Percentiles rank a stretch among this genome's conserved stretches.
Evolutionary conservation across 208 protist species (phyloP).

Genomic region (Leishmania tropica): DNA sequence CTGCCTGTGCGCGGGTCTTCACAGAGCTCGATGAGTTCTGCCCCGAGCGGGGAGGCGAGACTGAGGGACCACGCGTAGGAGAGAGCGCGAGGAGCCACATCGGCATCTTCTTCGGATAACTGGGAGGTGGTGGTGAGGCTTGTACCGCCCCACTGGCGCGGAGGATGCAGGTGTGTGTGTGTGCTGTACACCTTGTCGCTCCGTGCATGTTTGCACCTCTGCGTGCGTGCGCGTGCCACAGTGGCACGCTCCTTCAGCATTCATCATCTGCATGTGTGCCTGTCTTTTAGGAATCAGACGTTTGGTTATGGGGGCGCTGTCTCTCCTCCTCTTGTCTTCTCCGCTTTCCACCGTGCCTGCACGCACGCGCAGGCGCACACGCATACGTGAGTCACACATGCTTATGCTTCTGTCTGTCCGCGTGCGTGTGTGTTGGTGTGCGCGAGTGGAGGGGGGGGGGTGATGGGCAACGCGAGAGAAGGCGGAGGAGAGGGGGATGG

Average conservation of each 20-base stretch:
- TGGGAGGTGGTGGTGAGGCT: background rate
- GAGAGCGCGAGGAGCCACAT: background rate
- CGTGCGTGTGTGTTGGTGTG: background rate
- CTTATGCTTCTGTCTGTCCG: background rate
- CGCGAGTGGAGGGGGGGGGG: background rate
- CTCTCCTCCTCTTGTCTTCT: background rate
- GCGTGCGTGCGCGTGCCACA: background rate
- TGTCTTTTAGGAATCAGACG: constrained; percentile 7
- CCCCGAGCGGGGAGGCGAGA: background rate
- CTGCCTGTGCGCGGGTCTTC: background rate
- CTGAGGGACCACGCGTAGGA: background rate
- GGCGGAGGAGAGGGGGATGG: background rate
- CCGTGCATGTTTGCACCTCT: background rate
- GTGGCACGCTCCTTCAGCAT: background rate
- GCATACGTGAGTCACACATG: background rate
- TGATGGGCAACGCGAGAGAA: background rate
- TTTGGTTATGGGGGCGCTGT: background rate
- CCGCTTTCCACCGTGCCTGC: background rate
- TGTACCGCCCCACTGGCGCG: background rate
- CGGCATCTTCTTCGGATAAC: background rate
- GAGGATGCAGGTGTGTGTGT: background rate
- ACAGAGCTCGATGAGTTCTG: background rate
- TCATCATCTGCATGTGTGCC: background rate
- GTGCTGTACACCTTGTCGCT: background rate
- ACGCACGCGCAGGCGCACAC: constrained; percentile 1